Percentiles rank a stretch among this genome's conserved stretches.
phyloP scores from a whole-genome alignment of 1,139 yeast species.

The Debaryomycetaceae sp. region DNA sequence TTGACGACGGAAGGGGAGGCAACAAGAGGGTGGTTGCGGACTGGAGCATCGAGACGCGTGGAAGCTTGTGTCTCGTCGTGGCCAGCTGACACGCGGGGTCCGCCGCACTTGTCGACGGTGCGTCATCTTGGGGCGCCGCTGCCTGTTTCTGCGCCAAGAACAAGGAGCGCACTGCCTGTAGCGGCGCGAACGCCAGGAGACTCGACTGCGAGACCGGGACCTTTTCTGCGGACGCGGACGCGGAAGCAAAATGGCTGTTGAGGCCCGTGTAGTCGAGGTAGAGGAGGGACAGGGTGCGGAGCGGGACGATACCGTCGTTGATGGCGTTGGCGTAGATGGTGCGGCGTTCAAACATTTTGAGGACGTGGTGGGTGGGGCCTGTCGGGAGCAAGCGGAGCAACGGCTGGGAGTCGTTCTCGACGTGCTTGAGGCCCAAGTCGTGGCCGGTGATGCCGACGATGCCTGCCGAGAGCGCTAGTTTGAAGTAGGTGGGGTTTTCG shows the following conservation, averaged over 20 bases:
- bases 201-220: slow-evolving; percentile 2
- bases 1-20: slow-evolving; percentile 77
- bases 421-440: slow-evolving; percentile 58
- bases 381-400: slow-evolving; percentile 64
- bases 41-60: slow-evolving; percentile 70
- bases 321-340: slow-evolving; percentile 70
- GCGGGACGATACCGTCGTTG: slow-evolving; percentile 91
- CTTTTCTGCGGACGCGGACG: slow-evolving; percentile 2
- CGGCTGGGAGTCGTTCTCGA: slow-evolving; percentile 41
- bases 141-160: slow-evolving; percentile 36
- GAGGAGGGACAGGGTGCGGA: slow-evolving; percentile 69
- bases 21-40: slow-evolving; percentile 69
- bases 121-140: slow-evolving; percentile 8
- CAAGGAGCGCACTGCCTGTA: slow-evolving; percentile 35
- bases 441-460: slow-evolving; percentile 91
- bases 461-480: slow-evolving; percentile 77
- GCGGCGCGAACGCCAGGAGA: slow-evolving; percentile 3
- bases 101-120: slow-evolving; percentile 4
- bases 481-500: slow-evolving; percentile 83
- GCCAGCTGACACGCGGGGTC: slow-evolving; percentile 8
- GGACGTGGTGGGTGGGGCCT: slow-evolving; percentile 64
- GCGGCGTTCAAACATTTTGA: slow-evolving; percentile 54
- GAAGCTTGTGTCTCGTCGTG: slow-evolving; percentile 33
- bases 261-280: slow-evolving; percentile 50
- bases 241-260: slow-evolving; percentile 2